Base-by-base conservation (phyloP, 2,329 filamentous ascomycete genomes). In the Capronia epimyces region DNA sequence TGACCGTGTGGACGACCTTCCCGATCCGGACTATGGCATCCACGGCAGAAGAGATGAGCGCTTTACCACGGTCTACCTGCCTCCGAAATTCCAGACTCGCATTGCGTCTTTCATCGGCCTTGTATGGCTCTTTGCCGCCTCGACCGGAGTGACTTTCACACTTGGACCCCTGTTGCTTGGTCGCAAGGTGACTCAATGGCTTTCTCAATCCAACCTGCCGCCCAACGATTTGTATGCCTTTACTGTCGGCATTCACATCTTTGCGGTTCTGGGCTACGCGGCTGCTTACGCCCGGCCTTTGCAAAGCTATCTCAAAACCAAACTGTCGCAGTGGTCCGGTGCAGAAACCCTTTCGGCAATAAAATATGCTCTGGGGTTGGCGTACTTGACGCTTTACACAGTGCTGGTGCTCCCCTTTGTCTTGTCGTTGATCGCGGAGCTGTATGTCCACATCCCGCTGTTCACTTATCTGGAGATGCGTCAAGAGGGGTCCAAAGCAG, bases 191-290 rank as follows among this genome's bases (percentile, higher is more conserved):
- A 87, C 96, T 65, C 81, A 83, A 41, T 71, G 77, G 22, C 70
- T 90, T 27, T 81, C 95, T 36, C 87, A 89, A 3, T 70, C 75
- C 0, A 78, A 86, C 55, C 79, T 87, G 42, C 80, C 80, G 34
- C 86, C 91, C 64, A 98, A 97, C 68, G 93, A 98, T 66, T 86
- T 98, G 21, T 97, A 98, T 63, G 91, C 93, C 10, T 95, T 96
- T 67, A 95, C 89, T 46, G 82, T 93, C 24, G 93, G 93, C 12
- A 78, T 95, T 34, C 95, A 94, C 65, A 74, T 89, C 21, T 75
- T 95, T 3, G 88, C 87, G 9, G 81, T 80, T 3, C 63, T 80
- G 1, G 71, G 79, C 2, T 95, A 90, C 65, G 69, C 78, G 36
- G 60, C 77, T 22, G 71, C 82, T 58, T 79, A 83, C 50, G 66